Conservation (phyloP, 2,329 filamentous ascomycete genomes). For the Aspergillus eucalypticola region DNA sequence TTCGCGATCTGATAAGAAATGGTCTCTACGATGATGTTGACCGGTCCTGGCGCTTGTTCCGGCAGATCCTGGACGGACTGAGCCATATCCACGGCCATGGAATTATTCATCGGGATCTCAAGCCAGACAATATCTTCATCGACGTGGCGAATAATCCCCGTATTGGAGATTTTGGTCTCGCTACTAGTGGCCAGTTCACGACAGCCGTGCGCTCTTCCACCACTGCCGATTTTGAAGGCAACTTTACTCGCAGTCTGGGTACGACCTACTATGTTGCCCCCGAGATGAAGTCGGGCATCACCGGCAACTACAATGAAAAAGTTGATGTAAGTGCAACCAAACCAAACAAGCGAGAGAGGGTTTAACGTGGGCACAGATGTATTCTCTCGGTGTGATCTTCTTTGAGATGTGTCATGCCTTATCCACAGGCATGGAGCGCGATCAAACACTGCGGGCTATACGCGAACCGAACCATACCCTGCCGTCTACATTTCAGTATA, state of each 20-base stretch:
- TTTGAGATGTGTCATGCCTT: constrained; percentile 87
- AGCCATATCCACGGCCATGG: constrained; percentile 85
- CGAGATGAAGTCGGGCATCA: constrained; percentile 75
- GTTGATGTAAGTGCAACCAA: constrained; percentile 67
- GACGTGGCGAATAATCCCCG: constrained; percentile 87
- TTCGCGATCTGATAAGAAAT: constrained; percentile 81
- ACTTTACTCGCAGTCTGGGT: constrained; percentile 59
- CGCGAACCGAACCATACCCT: constrained; percentile 67
- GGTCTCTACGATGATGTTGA: constrained; percentile 71
- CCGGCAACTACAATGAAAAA: constrained; percentile 83
- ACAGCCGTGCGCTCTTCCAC: constrained; percentile 42
- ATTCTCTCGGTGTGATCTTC: constrained; percentile 93
- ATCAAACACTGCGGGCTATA: constrained; percentile 66
- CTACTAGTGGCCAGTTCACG: constrained; percentile 74
- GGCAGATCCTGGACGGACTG: constrained; percentile 86
- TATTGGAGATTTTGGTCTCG: constrained; percentile 94
- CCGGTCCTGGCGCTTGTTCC: constrained; percentile 85
- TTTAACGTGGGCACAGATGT: constrained; percentile 62
- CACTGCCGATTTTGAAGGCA: constrained; percentile 38
- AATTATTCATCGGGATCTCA: constrained; percentile 93
- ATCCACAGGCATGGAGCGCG: constrained; percentile 64
- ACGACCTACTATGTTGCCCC: constrained; percentile 93
- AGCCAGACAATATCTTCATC: constrained; percentile 97
- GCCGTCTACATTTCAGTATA: constrained; percentile 69
- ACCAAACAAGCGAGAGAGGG: neutral